Base-by-base conservation (phyloP, 2,329 filamentous ascomycete genomes). In the Chaetomiaceae sp. region DNA sequence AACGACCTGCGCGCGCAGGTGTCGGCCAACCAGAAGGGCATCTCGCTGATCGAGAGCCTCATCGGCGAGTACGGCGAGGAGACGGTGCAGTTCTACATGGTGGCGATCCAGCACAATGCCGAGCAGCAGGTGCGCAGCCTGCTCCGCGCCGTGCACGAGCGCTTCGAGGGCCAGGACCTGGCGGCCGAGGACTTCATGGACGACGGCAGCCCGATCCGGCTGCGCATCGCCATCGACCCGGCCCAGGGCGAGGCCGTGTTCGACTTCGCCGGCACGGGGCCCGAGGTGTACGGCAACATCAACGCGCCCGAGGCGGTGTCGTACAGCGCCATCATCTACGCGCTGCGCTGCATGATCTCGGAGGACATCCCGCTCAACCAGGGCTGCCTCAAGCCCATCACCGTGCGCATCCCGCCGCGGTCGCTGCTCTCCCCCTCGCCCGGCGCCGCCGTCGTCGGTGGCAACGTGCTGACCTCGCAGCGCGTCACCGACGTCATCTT, bases 1-100 rank as follows among this genome's bases (percentile, higher is more conserved):
- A 90, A 88, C 42, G 88, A 94, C 61, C 72, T 95, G 33, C 89
- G 90, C 63, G 88, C 88, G 0, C 88, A 94, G 61, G 83, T 93
- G 11, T 87, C 88, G 0, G 87, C 88, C 11, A 94, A 95, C 59
- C 84, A 88, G 57, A 89, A 89, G 56, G 88, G 88, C 8, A 91
- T 91, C 59, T 82, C 80, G 29, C 71, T 91, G 18, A 93, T 94
- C 54, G 77, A 76, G 40, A 74, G 76, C 0, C 69, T 93, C 2
- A 89, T 94, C 54, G 75, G 78, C 15, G 88, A 93, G 58, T 93
- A 90, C 56, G 82, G 83, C 14, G 81, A 88, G 56, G 73, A 81
- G 2, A 84, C 85, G 0, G 88, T 94, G 0, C 82, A 88, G 56
- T 84, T 86, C 59, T 91, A 91, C 64, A 93, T 94, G 88, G 73